A percentile compares a stretch with the other conserved stretches of the same genome.
These are phyloP conservation scores for Talaromyces piceae DNA, from an alignment of 2,329 filamentous ascomycete species.

Conservation along the genomic window DNA sequence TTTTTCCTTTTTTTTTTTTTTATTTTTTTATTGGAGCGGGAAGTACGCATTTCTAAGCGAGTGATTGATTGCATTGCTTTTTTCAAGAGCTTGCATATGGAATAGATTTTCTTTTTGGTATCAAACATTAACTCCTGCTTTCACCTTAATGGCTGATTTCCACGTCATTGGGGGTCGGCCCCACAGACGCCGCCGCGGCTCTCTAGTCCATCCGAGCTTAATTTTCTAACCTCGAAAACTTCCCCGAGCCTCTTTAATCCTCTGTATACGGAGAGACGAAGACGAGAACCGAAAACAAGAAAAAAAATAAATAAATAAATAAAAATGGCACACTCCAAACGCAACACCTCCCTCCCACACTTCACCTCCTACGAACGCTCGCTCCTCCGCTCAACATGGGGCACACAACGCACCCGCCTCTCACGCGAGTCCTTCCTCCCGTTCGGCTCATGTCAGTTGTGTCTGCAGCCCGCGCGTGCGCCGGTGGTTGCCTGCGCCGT, in stretches of 20 bases:
- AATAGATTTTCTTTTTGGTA: not conserved
- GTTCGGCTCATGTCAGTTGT: slow-evolving; percentile 82
- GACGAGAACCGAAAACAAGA: no score
- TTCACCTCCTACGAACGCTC: slow-evolving; percentile 89
- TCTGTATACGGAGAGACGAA: no score
- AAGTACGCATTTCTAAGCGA: not conserved
- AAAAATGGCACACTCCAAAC: slow-evolving; percentile 53
- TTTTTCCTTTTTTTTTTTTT: no score
- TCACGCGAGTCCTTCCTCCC: slow-evolving; percentile 85
- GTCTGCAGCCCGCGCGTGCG: slow-evolving; percentile 69
- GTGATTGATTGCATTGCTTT: not conserved
- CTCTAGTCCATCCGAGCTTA: not conserved
- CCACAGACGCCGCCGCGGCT: not conserved
- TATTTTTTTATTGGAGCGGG: not conserved
- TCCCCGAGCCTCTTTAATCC: no score
- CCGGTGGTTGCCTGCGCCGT: slow-evolving; percentile 76
- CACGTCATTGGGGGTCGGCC: not conserved
- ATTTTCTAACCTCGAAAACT: not conserved
- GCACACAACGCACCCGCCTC: slow-evolving; percentile 72
- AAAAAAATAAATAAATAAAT: not conserved
- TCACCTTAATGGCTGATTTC: not conserved
- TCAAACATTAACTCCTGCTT: not conserved
- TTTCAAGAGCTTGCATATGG: not conserved
- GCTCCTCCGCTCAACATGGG: slow-evolving; percentile 75
- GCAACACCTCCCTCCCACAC: slow-evolving; percentile 84